Evolutionary conservation across 108 stramenopile genomes (phyloP).

Genomic region (Cyclotella cryptica): DNA sequence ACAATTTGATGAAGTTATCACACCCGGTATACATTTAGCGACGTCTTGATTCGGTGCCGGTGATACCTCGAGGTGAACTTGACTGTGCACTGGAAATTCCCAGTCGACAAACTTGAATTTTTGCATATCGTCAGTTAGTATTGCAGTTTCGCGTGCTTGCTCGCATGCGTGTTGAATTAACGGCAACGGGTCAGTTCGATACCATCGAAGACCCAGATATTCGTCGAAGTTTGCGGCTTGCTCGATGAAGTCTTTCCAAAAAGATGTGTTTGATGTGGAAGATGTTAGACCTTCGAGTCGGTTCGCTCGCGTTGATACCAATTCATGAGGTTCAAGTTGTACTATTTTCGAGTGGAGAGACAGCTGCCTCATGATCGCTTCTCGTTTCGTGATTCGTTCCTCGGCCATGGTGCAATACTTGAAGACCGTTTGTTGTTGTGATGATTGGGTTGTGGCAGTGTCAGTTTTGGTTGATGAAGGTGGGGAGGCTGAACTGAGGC

Average conservation of each 20-base stretch:
- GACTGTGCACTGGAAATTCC: constrained; percentile 16
- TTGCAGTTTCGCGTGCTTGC: background rate
- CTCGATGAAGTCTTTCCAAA: background rate
- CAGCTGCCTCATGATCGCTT: background rate
- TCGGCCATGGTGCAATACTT: too few relatives aligned
- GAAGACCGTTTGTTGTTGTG: too few relatives aligned
- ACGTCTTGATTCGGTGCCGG: background rate
- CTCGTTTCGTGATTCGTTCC: background rate
- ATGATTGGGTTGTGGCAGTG: too few relatives aligned
- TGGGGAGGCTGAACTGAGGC: too few relatives aligned
- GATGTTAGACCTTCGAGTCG: background rate
- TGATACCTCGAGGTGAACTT: background rate
- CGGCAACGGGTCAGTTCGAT: constrained; percentile 18
- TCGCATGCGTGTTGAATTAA: background rate
- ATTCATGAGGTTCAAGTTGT: constrained; percentile 6
- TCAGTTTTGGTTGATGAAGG: too few relatives aligned
- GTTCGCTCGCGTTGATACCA: background rate
- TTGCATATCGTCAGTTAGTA: background rate
- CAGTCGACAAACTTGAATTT: constrained; percentile 3
- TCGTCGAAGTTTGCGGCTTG: constrained; percentile 4
- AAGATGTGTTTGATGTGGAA: background rate
- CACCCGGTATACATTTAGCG: constrained; percentile 13
- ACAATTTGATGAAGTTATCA: constrained; percentile 15
- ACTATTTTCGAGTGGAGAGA: background rate
- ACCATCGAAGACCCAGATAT: constrained; percentile 19